Percentiles rank a stretch among this genome's conserved stretches.
Conservation (phyloP, 2,329 filamentous ascomycete genomes). For the Phialophora chinensis region DNA sequence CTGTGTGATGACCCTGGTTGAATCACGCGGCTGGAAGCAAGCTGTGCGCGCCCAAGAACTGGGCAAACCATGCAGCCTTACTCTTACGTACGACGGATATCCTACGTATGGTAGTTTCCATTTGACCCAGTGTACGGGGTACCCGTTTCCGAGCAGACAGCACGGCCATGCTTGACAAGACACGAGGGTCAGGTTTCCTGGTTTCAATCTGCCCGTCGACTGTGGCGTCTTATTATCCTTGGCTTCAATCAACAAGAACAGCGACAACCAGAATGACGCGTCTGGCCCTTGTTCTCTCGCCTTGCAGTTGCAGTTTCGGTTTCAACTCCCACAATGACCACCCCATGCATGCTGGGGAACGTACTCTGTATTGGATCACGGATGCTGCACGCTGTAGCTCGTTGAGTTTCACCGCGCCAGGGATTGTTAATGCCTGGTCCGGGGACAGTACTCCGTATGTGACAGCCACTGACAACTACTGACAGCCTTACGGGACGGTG, state of each 20-base stretch:
- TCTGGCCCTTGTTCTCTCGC: not conserved
- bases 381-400: not conserved
- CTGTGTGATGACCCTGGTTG: not conserved
- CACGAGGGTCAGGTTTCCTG: not conserved
- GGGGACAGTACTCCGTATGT: not conserved
- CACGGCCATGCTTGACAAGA: not conserved
- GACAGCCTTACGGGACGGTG: not conserved
- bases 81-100: too few species aligned
- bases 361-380: not conserved
- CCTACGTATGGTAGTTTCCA: not conserved
- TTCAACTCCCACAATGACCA: not conserved
- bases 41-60: not conserved
- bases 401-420: not conserved
- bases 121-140: not conserved
- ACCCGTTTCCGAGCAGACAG: too few species aligned
- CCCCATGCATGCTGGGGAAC: not conserved
- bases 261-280: not conserved
- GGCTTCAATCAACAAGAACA: not conserved
- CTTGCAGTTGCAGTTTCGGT: not conserved
- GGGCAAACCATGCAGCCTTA: not conserved
- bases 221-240: not conserved
- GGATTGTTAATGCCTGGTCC: not conserved
- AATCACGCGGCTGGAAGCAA: not conserved
- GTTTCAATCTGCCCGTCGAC: not conserved
- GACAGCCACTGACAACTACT: not conserved